phyloP scores from a whole-genome alignment of 495 filamentous ascomycete species.

The Annulohypoxylon maeteangense region DNA sequence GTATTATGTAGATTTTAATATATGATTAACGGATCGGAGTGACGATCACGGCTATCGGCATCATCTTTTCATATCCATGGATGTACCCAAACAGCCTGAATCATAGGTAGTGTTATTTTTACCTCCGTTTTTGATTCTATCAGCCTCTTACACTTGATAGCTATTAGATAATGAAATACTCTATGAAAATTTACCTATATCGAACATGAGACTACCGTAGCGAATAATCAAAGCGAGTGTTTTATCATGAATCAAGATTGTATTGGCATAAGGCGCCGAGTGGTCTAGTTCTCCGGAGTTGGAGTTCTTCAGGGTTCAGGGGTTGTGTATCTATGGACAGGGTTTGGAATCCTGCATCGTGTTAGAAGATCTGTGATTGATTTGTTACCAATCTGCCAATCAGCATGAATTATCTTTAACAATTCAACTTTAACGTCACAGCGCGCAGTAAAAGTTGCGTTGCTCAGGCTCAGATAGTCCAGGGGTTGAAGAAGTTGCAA shows the following conservation, averaged over 20 bases:
- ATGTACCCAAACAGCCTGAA: too few relatives aligned
- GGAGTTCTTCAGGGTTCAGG: not conserved
- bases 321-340: not conserved
- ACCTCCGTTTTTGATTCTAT: too few relatives aligned
- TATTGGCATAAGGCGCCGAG: not conserved
- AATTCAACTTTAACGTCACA: not conserved
- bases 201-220: not conserved
- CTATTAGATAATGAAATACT: too few relatives aligned
- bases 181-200: not conserved
- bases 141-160: not conserved
- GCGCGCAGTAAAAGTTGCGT: not conserved
- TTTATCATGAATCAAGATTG: not conserved
- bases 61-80: too few relatives aligned
- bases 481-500: not conserved
- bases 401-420: not conserved
- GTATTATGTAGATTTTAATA: too few relatives aligned
- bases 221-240: not conserved
- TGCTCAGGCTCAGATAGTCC: not conserved
- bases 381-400: not conserved
- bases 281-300: not conserved
- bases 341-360: conserved; percentile 1
- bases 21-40: too few relatives aligned
- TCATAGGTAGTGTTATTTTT: too few relatives aligned
- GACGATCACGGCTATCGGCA: too few relatives aligned
- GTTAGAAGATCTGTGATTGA: not conserved